Evolutionary conservation across 2,329 filamentous ascomycete genomes (phyloP), one percentile per base, ranked within the genome.

Genomic region (Westerdykella aurantiaca): DNA sequence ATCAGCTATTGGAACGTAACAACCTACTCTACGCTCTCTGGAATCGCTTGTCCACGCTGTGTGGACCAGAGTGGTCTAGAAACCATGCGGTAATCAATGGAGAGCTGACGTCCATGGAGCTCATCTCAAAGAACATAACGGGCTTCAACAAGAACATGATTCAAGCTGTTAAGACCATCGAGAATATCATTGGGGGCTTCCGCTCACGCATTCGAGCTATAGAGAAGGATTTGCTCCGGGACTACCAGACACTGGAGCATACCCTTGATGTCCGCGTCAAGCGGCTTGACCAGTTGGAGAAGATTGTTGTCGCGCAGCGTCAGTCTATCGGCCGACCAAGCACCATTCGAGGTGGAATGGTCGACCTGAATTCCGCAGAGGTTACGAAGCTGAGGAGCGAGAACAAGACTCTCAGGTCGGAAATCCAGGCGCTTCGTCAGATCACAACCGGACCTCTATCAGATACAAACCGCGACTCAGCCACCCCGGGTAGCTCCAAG

Each of bases 81-180:
- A 82, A 85, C 58, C 90, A 97, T 66, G 85, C 85, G 44, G 80
- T 95, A 18, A 86, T 97, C 61, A 91, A 93, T 57, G 88, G 89
- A 16, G 86, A 91, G 47, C 72, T 95, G 6, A 88, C 90, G 0
- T 88, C 85, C 11, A 76, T 94, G 29, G 91, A 96, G 58, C 83
- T 89, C 12, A 86, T 98, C 48, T 82, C 83, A 1, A 90, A 83
- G 39, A 88, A 93, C 69, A 76, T 97, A 4, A 84, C 86, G 0
- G 87, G 86, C 1, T 97, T 97, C 69, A 87, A 85, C 60, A 88
- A 90, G 66, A 97, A 96, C 63, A 77, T 98, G 21, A 70, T 96
- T 35, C 80, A 83, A 1, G 91, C 91, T 0, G 79, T 96, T 49
- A 95, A 91, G 72, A 87, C 83, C 2, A 83, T 97, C 43, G 93